phyloP scores from a whole-genome alignment of 2,329 filamentous ascomycete species.

The Microsporum canis region DNA sequence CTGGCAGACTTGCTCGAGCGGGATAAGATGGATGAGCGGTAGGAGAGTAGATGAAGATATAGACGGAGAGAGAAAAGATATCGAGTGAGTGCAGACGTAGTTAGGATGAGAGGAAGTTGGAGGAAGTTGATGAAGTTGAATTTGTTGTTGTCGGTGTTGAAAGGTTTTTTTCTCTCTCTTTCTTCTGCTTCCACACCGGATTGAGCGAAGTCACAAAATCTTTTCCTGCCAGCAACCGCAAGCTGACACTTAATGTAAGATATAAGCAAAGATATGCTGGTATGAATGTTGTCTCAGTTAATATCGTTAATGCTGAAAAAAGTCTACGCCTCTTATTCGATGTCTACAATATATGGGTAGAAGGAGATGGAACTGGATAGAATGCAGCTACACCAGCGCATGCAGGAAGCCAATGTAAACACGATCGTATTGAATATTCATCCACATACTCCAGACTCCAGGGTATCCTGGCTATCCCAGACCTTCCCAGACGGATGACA shows the following conservation, averaged over 20 bases:
- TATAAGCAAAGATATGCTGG: neutral
- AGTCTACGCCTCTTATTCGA: too few species aligned
- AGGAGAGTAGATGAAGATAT: neutral
- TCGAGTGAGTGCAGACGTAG: neutral
- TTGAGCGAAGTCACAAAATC: neutral
- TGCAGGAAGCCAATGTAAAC: neutral
- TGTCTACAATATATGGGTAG: neutral
- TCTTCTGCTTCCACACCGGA: neutral
- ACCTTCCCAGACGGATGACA: neutral
- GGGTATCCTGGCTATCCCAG: neutral
- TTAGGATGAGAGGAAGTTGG: neutral
- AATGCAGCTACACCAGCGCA: neutral
- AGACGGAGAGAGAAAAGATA: slow-evolving; percentile 4
- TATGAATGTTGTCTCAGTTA: too few species aligned
- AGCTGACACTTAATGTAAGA: neutral
- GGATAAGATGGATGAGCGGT: slow-evolving; percentile 5
- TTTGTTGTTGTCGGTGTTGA: slow-evolving; percentile 1
- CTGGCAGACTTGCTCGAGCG: neutral
- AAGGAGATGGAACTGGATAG: neutral
- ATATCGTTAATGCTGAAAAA: too few species aligned
- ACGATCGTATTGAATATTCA: neutral
- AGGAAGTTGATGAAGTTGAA: neutral
- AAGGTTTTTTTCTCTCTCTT: slow-evolving; percentile 2
- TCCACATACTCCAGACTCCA: neutral
- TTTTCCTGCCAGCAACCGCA: neutral